These are phyloP conservation scores for Uronychia binucleata DNA, from an alignment of 73 alveolate genomes.

Conservation along the genomic window DNA sequence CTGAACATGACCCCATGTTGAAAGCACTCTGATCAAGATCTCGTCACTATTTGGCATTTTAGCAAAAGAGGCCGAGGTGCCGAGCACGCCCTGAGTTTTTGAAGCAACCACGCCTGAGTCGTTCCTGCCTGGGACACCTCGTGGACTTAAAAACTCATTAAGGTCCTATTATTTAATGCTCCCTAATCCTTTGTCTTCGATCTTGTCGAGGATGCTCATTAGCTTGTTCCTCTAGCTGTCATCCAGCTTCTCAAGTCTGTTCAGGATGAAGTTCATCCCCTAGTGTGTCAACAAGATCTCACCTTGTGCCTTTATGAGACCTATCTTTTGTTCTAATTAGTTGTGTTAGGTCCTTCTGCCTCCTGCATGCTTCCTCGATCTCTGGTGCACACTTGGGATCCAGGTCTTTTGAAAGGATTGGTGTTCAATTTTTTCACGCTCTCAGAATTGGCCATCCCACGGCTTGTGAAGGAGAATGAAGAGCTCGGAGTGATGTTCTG, in stretches of 20 bases:
- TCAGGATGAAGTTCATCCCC: too few relatives aligned
- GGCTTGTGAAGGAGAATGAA: too few relatives aligned
- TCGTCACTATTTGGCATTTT: constrained; percentile 2
- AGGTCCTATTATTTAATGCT: too few relatives aligned
- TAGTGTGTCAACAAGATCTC: too few relatives aligned
- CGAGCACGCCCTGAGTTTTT: too few relatives aligned
- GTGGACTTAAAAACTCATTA: too few relatives aligned
- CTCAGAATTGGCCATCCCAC: too few relatives aligned
- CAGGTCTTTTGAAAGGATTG: constrained; percentile 51
- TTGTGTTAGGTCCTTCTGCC: too few relatives aligned
- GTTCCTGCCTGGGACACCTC: too few relatives aligned
- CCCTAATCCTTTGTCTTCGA: constrained; percentile 21
- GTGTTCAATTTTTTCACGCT: constrained; percentile 28
- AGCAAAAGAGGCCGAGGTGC: neutral
- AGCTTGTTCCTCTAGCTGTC: constrained; percentile 46
- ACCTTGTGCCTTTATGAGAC: too few relatives aligned
- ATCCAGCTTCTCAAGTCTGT: constrained; percentile 34
- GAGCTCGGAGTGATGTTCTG: neutral
- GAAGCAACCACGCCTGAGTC: too few relatives aligned
- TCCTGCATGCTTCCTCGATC: neutral
- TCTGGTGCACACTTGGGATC: constrained; percentile 17
- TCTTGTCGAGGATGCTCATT: constrained; percentile 20
- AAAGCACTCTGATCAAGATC: constrained; percentile 59
- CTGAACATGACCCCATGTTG: constrained; percentile 88
- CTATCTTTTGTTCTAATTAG: neutral